These are phyloP conservation scores for Tephrocybe sp. DNA, from an alignment of 768 basidiomycete species.

Conservation along the genomic window DNA sequence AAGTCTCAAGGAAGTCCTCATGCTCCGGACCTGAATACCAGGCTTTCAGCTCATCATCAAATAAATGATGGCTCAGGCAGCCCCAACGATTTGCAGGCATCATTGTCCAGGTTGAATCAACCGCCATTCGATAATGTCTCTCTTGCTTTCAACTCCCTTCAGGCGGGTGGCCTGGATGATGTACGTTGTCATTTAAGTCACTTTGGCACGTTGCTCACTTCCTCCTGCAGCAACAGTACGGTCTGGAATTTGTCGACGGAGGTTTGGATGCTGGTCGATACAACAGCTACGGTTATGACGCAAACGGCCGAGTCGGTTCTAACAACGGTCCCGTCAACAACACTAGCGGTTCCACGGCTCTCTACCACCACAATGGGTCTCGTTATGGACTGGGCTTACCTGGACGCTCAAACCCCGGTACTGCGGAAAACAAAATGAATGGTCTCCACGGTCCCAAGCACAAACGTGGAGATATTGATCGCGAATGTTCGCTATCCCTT, in stretches of 20 bases:
- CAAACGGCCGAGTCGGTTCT: constrained; percentile 34
- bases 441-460: constrained; percentile 91
- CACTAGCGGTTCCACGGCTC: constrained; percentile 64
- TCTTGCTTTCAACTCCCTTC: constrained; percentile 53
- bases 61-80: constrained; percentile 50
- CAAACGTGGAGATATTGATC: constrained; percentile 90
- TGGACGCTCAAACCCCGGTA: constrained; percentile 44
- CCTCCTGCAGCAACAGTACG: constrained; percentile 43
- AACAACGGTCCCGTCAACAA: constrained; percentile 27
- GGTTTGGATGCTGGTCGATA: constrained; percentile 53
- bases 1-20: constrained; percentile 72
- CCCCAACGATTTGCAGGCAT: constrained; percentile 61
- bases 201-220: constrained; percentile 10
- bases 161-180: constrained; percentile 51
- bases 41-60: constrained; percentile 51
- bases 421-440: constrained; percentile 78
- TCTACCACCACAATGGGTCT: constrained; percentile 75
- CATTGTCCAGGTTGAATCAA: constrained; percentile 64
- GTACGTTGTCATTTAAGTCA: constrained; percentile 33
- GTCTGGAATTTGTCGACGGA: constrained; percentile 51
- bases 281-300: constrained; percentile 57
- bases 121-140: constrained; percentile 55
- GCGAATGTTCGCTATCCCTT: constrained; percentile 56
- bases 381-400: constrained; percentile 72
- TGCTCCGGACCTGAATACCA: constrained; percentile 64